These are phyloP conservation scores for Porphyrellus cyaneotinctus DNA, from an alignment of 768 basidiomycete genomes.

Conservation along the genomic window DNA sequence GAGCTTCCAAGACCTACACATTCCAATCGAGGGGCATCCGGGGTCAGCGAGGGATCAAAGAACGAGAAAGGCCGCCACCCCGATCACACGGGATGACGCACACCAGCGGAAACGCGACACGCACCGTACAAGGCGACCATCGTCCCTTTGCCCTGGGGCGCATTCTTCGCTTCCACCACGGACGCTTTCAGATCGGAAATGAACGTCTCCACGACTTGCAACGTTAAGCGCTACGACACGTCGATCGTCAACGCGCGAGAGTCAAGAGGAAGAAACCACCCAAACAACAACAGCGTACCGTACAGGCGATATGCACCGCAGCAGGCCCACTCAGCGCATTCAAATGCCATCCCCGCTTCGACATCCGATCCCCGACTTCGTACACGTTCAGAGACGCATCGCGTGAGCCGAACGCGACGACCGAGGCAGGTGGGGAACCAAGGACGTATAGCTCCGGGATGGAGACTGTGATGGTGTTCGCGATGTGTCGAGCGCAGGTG, in stretches of 20 bases:
- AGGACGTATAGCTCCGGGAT: constrained; percentile 86
- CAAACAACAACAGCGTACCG: constrained; percentile 54
- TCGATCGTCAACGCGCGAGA: background rate
- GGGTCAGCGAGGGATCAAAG: background rate
- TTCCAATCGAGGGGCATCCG: background rate
- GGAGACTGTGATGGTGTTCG: constrained; percentile 55
- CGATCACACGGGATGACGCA: no score
- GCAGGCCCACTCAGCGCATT: constrained; percentile 77
- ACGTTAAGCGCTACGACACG: constrained; percentile 64
- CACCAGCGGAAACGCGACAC: constrained; percentile 21
- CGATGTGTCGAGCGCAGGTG: constrained; percentile 64
- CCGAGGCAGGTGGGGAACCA: constrained; percentile 85
- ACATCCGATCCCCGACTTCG: constrained; percentile 44
- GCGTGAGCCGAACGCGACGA: constrained; percentile 83
- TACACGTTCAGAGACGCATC: background rate
- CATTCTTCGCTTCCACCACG: constrained; percentile 62
- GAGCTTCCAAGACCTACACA: constrained; percentile 72
- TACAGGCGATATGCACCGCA: constrained; percentile 91
- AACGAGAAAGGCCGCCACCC: no score
- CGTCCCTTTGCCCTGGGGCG: constrained; percentile 66
- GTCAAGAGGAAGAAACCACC: no score
- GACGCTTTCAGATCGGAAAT: constrained; percentile 79
- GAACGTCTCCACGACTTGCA: constrained; percentile 69
- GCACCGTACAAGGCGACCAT: constrained; percentile 92
- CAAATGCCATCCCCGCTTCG: constrained; percentile 84